These are phyloP conservation scores for Pythium diclinum DNA, from an alignment of 352 stramenopile species.

Conservation along the genomic window DNA sequence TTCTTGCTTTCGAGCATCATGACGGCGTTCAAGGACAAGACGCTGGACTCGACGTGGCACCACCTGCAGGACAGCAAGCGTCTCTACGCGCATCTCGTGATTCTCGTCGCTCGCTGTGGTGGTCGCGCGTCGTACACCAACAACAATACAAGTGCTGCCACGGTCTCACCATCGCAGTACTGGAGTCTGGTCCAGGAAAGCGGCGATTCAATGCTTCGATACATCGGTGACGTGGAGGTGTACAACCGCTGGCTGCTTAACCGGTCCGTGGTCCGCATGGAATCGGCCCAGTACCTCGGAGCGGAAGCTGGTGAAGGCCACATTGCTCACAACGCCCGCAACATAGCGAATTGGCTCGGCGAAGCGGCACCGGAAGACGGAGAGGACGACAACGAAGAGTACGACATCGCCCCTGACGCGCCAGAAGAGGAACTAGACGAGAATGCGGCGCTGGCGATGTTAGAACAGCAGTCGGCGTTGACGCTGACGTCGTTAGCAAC, in stretches of 20 bases:
- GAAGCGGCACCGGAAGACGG: background rate
- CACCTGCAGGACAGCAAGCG: slow-evolving; percentile 56
- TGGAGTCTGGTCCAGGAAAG: slow-evolving; percentile 61
- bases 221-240: slow-evolving; percentile 65
- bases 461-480: slow-evolving; percentile 51
- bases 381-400: slow-evolving; percentile 27
- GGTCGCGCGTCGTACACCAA: slow-evolving; percentile 17
- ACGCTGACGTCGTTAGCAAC: slow-evolving; percentile 15
- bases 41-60: slow-evolving; percentile 49
- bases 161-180: slow-evolving; percentile 43
- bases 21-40: slow-evolving; percentile 37
- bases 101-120: slow-evolving; percentile 58
- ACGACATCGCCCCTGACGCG: background rate
- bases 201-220: slow-evolving; percentile 41
- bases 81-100: slow-evolving; percentile 54
- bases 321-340: background rate
- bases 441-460: slow-evolving; percentile 51
- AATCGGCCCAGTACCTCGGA: slow-evolving; percentile 50
- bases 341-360: slow-evolving; percentile 8
- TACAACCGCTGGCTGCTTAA: slow-evolving; percentile 60
- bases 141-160: slow-evolving; percentile 21
- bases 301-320: slow-evolving; percentile 7
- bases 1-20: slow-evolving; percentile 53
- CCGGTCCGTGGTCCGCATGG: slow-evolving; percentile 45
- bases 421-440: slow-evolving; percentile 45